phyloP scores from a whole-genome alignment of 2,329 filamentous ascomycete species.

The Exophiala bonariae region DNA sequence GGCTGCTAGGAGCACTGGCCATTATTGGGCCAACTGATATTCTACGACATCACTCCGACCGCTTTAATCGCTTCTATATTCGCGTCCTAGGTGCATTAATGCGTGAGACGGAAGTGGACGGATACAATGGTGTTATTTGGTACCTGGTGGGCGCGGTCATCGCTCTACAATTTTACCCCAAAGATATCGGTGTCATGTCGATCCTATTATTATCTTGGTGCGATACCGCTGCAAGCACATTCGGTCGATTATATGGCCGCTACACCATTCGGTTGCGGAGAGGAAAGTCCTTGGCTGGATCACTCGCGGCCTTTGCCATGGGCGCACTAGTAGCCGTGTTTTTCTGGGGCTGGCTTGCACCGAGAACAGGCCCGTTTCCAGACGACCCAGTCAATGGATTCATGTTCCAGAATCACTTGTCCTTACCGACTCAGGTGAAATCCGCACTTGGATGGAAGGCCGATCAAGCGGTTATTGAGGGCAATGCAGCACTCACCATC shows the following conservation, averaged over 20 bases:
- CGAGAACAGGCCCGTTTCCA: conserved; percentile 63
- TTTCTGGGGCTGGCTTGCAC: conserved; percentile 87
- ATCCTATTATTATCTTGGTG: conserved; percentile 95
- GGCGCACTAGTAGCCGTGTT: conserved; percentile 79
- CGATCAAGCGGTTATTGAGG: conserved; percentile 63
- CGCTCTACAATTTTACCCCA: conserved; percentile 83
- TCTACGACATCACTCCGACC: conserved; percentile 76
- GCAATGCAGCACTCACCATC: conserved; percentile 70
- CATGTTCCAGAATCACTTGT: conserved; percentile 77
- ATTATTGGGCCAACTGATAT: conserved; percentile 82
- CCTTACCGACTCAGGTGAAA: conserved; percentile 63
- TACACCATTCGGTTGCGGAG: conserved; percentile 82
- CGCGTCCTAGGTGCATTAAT: conserved; percentile 82
- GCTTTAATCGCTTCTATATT: conserved; percentile 86
- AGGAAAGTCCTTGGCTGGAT: conserved; percentile 91
- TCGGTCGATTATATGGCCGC: conserved; percentile 83
- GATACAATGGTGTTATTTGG: conserved; percentile 96
- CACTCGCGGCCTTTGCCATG: conserved; percentile 76
- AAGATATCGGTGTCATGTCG: conserved; percentile 87
- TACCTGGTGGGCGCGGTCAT: conserved; percentile 90
- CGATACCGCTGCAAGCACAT: conserved; percentile 93
- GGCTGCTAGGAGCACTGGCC: conserved; percentile 75
- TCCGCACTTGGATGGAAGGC: conserved; percentile 62
- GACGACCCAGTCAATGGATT: conserved; percentile 64
- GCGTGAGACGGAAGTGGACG: conserved; percentile 91